Evolutionary conservation across 805 yeast genomes (phyloP).

Genomic region (Wickerhamomyces strasburgensis): DNA sequence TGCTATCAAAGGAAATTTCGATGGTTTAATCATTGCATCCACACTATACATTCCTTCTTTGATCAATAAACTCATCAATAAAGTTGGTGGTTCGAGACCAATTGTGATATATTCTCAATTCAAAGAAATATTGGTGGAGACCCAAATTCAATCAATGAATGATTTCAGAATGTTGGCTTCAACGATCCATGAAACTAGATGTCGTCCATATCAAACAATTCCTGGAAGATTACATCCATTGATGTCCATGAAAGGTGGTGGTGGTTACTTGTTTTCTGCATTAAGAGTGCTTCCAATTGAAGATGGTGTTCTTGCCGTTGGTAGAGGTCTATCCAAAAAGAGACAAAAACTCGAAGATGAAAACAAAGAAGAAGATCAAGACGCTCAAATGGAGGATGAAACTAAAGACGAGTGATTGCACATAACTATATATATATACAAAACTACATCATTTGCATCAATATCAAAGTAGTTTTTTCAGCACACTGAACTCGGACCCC

Average conservation of each 20-base stretch:
- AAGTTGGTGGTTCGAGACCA: slow-evolving; percentile 81
- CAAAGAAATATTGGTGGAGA: slow-evolving; percentile 73
- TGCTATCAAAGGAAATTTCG: slow-evolving; percentile 53
- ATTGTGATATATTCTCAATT: slow-evolving; percentile 75
- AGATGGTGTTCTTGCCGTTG: slow-evolving; percentile 62
- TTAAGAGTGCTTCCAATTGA: slow-evolving; percentile 71
- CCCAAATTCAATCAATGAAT: slow-evolving; percentile 60
- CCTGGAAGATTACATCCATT: slow-evolving; percentile 92
- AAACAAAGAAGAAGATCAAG: slow-evolving; percentile 27
- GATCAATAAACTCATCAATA: slow-evolving; percentile 55
- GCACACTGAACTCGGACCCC: slow-evolving; percentile 16
- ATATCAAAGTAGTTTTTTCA: slow-evolving; percentile 4
- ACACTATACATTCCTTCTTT: slow-evolving; percentile 66
- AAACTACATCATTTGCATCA: background rate
- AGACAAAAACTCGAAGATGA: slow-evolving; percentile 25
- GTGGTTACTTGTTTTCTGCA: slow-evolving; percentile 82
- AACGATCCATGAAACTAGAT: slow-evolving; percentile 73
- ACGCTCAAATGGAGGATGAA: slow-evolving; percentile 5
- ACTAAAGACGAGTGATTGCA: slow-evolving; percentile 5
- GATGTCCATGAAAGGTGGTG: slow-evolving; percentile 91
- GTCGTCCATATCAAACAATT: slow-evolving; percentile 84
- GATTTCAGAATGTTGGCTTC: slow-evolving; percentile 80
- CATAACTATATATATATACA: background rate
- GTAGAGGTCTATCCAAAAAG: slow-evolving; percentile 47
- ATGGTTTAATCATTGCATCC: slow-evolving; percentile 69